Evolutionary conservation across 2,329 filamentous ascomycete species (phyloP).

Genomic region (Penicillium digitatum): DNA sequence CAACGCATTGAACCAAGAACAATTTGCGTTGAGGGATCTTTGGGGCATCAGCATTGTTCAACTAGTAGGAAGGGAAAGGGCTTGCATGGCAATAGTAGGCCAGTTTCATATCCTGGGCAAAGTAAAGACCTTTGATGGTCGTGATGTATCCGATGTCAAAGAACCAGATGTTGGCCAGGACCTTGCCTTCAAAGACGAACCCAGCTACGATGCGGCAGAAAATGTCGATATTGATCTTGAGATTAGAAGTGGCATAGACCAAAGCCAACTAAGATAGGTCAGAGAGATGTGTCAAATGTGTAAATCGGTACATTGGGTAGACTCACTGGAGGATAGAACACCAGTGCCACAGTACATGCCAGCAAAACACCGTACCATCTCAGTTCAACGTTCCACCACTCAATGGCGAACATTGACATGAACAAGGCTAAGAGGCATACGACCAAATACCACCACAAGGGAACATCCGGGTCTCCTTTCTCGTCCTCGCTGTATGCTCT

Average conservation of each 20-base stretch:
- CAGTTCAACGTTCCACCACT: constrained; percentile 26
- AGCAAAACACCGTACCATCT: constrained; percentile 28
- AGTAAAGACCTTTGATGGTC: constrained; percentile 27
- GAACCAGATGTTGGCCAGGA: constrained; percentile 34
- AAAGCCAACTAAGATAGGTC: constrained; percentile 17
- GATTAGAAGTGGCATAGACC: constrained; percentile 26
- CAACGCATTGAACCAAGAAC: constrained; percentile 48
- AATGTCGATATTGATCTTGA: constrained; percentile 30
- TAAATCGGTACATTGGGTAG: not conserved
- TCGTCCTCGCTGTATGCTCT: not conserved
- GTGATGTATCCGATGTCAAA: constrained; percentile 27
- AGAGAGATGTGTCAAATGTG: not conserved
- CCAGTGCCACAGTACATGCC: constrained; percentile 20
- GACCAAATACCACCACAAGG: constrained; percentile 23
- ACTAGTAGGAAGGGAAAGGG: not conserved
- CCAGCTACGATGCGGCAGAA: constrained; percentile 30
- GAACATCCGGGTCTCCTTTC: constrained; percentile 14
- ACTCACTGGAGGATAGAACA: constrained; percentile 25
- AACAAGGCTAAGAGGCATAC: constrained; percentile 17
- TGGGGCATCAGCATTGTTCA: constrained; percentile 24
- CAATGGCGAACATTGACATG: constrained; percentile 24
- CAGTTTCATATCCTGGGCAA: constrained; percentile 30
- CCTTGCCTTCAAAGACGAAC: constrained; percentile 30
- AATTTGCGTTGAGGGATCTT: constrained; percentile 44
- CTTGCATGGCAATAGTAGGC: constrained; percentile 24